phyloP scores from a whole-genome alignment of 306 rosid genomes.

The Acacia confusa region DNA sequence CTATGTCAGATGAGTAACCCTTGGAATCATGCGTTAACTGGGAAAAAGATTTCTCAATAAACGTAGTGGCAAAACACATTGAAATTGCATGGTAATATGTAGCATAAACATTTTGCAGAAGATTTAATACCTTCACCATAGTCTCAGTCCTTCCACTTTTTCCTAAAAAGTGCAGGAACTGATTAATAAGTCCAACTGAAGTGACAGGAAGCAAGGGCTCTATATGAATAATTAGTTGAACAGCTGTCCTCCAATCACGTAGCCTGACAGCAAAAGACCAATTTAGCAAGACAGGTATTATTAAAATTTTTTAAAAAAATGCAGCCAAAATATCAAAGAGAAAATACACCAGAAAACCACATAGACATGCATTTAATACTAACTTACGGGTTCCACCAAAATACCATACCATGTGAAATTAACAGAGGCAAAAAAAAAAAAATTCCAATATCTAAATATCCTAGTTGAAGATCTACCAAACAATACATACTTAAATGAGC shows the following conservation, averaged over 20 bases:
- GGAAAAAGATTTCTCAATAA: slow-evolving; percentile 13
- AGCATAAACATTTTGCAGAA: slow-evolving; percentile 27
- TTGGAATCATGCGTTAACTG: not conserved
- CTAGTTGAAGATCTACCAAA: slow-evolving; percentile 19
- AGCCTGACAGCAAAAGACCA: slow-evolving; percentile 51
- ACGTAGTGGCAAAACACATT: slow-evolving; percentile 30
- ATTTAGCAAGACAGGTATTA: slow-evolving; percentile 36
- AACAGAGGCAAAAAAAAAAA: not conserved
- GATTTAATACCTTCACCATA: slow-evolving; percentile 74
- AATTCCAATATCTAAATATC: not conserved
- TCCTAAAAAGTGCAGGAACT: slow-evolving; percentile 76
- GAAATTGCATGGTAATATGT: slow-evolving; percentile 9
- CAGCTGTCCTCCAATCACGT: slow-evolving; percentile 84
- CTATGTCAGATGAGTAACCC: not conserved
- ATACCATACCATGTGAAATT: not conserved
- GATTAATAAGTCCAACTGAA: slow-evolving; percentile 69
- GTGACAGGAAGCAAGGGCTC: slow-evolving; percentile 72
- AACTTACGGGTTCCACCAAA: slow-evolving; percentile 17
- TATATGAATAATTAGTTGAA: slow-evolving; percentile 64
- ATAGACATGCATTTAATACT: not conserved
- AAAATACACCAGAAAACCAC: slow-evolving; percentile 21
- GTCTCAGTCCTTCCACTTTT: slow-evolving; percentile 81
- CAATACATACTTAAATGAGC: not conserved
- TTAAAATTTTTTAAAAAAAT: not conserved
- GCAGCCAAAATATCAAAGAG: slow-evolving; percentile 23